Percentiles rank a stretch among this genome's conserved stretches.
These are phyloP conservation scores for Apodospora peruviana DNA, from an alignment of 495 filamentous ascomycete species.

Conservation along the genomic window DNA sequence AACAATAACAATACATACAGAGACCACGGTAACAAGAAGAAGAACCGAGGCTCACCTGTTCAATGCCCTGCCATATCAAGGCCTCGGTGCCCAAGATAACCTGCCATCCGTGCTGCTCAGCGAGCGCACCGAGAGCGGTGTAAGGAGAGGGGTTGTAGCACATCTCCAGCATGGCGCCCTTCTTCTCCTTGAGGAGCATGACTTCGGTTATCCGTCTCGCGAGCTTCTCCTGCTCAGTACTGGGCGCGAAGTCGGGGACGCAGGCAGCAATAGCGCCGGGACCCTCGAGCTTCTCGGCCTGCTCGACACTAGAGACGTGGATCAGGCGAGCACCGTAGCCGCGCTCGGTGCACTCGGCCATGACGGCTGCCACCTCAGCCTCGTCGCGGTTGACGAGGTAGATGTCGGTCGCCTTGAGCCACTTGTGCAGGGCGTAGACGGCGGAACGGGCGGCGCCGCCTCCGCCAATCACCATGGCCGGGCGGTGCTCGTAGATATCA, in stretches of 20 bases:
- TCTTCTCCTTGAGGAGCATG: slow-evolving; percentile 44
- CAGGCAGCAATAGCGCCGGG: slow-evolving; percentile 60
- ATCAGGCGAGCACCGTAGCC: slow-evolving; percentile 47
- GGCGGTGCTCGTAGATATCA: slow-evolving; percentile 45
- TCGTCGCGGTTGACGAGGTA: slow-evolving; percentile 67
- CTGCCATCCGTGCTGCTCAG: slow-evolving; percentile 56
- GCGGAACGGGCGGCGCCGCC: slow-evolving; percentile 67
- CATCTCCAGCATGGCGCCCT: slow-evolving; percentile 72
- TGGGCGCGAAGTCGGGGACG: slow-evolving; percentile 65
- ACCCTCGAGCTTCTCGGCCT: slow-evolving; percentile 50
- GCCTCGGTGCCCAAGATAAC: slow-evolving; percentile 66
- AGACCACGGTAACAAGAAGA: too few relatives aligned
- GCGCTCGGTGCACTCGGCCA: slow-evolving; percentile 48
- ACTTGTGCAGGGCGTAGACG: slow-evolving; percentile 62
- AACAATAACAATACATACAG: background rate
- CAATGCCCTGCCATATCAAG: slow-evolving; percentile 70
- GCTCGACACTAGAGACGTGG: slow-evolving; percentile 48
- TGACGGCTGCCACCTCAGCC: slow-evolving; percentile 56
- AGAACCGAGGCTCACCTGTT: too few relatives aligned
- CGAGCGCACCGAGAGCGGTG: slow-evolving; percentile 56
- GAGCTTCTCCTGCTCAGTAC: slow-evolving; percentile 51
- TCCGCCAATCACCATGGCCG: slow-evolving; percentile 58
- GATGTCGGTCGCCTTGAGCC: slow-evolving; percentile 57
- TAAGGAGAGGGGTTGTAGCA: slow-evolving; percentile 68
- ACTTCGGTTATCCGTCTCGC: slow-evolving; percentile 51